These are phyloP conservation scores for Capronia epimyces DNA, from an alignment of 2,329 filamentous ascomycete species.

Conservation along the genomic window DNA sequence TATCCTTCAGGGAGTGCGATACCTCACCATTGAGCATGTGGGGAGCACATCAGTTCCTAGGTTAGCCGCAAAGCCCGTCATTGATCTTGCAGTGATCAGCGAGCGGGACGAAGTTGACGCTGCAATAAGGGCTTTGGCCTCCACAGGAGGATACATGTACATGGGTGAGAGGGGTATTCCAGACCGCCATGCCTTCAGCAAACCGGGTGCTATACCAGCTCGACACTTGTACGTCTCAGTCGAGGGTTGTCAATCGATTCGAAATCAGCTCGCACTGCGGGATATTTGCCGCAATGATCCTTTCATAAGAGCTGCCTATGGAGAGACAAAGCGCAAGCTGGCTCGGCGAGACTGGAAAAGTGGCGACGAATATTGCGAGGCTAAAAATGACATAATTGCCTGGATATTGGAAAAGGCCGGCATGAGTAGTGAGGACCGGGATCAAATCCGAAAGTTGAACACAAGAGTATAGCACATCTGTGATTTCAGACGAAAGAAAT, in stretches of 20 bases:
- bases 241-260: slow-evolving; percentile 32
- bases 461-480: slow-evolving; percentile 2
- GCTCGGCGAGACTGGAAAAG: slow-evolving; percentile 17
- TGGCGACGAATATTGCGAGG: slow-evolving; percentile 24
- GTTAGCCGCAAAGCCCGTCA: slow-evolving; percentile 36
- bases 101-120: slow-evolving; percentile 28
- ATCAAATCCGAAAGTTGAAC: slow-evolving; percentile 17
- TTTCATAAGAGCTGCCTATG: slow-evolving; percentile 31
- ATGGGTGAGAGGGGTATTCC: slow-evolving; percentile 35
- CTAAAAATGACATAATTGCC: slow-evolving; percentile 23
- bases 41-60: slow-evolving; percentile 36
- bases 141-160: slow-evolving; percentile 34
- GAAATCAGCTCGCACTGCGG: slow-evolving; percentile 39
- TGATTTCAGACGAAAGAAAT: not conserved
- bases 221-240: slow-evolving; percentile 38
- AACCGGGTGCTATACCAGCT: slow-evolving; percentile 30
- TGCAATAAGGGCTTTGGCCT: slow-evolving; percentile 32
- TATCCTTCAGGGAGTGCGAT: slow-evolving; percentile 11
- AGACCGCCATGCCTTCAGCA: slow-evolving; percentile 35
- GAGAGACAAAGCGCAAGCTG: slow-evolving; percentile 16
- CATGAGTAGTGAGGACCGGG: slow-evolving; percentile 14
- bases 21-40: slow-evolving; percentile 35
- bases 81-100: slow-evolving; percentile 37
- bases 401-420: slow-evolving; percentile 21
- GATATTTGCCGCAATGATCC: slow-evolving; percentile 33